Conservation (phyloP, 73 alveolate species). For the Paramecium primaurelia region DNA sequence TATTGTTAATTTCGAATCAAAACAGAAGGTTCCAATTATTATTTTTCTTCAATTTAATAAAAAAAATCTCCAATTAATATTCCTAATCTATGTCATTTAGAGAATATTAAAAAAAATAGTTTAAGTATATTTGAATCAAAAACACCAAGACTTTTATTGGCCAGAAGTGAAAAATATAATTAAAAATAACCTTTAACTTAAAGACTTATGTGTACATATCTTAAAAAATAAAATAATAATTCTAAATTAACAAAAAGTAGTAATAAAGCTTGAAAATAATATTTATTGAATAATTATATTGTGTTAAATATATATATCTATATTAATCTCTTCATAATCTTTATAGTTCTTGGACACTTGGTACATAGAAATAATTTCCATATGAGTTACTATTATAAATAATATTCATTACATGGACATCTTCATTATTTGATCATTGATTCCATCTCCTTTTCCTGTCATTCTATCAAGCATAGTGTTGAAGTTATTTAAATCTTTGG, state of each 20-base stretch:
- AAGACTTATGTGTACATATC: background rate
- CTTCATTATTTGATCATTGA: conserved; percentile 13
- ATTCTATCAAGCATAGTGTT: conserved; percentile 20
- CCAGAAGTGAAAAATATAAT: background rate
- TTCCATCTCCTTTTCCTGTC: conserved; percentile 30
- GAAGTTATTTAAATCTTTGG: conserved; percentile 13
- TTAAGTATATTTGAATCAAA: background rate
- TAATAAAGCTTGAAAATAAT: background rate
- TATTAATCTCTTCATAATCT: background rate
- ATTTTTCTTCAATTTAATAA: background rate
- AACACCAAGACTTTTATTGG: background rate
- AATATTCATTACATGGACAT: background rate
- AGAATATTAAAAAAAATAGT: background rate
- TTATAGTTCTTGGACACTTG: background rate
- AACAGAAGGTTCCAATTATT: background rate
- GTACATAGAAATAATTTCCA: conserved; percentile 37
- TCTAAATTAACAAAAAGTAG: background rate
- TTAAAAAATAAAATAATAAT: background rate
- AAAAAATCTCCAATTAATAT: background rate
- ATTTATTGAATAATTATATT: background rate
- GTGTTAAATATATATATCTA: background rate
- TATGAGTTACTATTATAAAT: background rate
- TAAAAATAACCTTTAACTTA: background rate
- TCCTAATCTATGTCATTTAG: background rate
- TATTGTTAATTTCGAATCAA: background rate